These are phyloP conservation scores for Pyrenochaeta sp. DNA, from an alignment of 2,329 filamentous ascomycete genomes.

Conservation along the genomic window DNA sequence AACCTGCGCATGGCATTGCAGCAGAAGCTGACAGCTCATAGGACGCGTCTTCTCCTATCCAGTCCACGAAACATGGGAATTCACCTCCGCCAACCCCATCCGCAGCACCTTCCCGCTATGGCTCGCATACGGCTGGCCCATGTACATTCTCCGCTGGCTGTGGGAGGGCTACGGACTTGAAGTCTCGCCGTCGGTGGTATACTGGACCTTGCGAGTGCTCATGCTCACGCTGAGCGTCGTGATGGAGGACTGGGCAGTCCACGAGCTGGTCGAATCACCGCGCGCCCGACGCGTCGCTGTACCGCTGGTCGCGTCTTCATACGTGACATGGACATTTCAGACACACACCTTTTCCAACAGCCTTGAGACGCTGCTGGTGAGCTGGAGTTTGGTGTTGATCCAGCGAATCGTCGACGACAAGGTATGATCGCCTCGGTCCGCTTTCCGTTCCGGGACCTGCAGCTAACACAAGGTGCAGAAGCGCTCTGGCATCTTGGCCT, in stretches of 20 bases:
- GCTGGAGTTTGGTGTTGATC: constrained; percentile 93
- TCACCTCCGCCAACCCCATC: constrained; percentile 85
- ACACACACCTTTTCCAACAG: constrained; percentile 99
- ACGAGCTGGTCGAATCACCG: constrained; percentile 83
- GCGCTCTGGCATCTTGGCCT: constrained; percentile 77
- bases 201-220: constrained; percentile 84
- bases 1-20: constrained; percentile 3
- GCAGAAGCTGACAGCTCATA: constrained; percentile 49
- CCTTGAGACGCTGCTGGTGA: constrained; percentile 88
- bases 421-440: constrained; percentile 59
- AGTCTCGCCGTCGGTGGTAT: constrained; percentile 83
- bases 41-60: constrained; percentile 94
- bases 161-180: constrained; percentile 86
- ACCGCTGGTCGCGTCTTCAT: constrained; percentile 89
- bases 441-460: constrained; percentile 29
- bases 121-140: constrained; percentile 92
- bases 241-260: constrained; percentile 94
- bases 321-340: constrained; percentile 98
- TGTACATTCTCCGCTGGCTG: constrained; percentile 91
- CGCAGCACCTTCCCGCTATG: constrained; percentile 97
- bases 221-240: constrained; percentile 98
- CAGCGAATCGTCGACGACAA: constrained; percentile 81
- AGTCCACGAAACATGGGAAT: constrained; percentile 92
- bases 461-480: constrained; percentile 61
- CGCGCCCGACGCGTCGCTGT: constrained; percentile 76